phyloP scores from a whole-genome alignment of 805 yeast species.

The Kazachstania psychrophila region DNA sequence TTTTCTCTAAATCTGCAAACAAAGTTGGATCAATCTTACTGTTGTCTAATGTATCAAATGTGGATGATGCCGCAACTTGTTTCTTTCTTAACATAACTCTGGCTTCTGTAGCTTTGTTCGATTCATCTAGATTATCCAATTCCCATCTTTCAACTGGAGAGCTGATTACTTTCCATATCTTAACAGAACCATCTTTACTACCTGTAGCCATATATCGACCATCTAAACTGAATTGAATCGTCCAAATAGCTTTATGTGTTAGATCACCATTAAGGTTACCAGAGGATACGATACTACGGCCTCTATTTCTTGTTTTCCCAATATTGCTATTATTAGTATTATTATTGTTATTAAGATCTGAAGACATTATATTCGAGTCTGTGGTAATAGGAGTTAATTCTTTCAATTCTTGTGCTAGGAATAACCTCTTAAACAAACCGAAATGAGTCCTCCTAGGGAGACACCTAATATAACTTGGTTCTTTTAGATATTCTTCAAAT shows the following conservation, averaged over 20 bases:
- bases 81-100: slow-evolving; percentile 3
- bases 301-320: neutral
- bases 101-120: slow-evolving; percentile 7
- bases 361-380: too few relatives aligned
- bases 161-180: slow-evolving; percentile 73
- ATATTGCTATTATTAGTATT: neutral
- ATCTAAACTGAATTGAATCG: slow-evolving; percentile 62
- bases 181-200: slow-evolving; percentile 60
- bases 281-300: neutral
- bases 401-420: slow-evolving; percentile 55
- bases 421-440: slow-evolving; percentile 42
- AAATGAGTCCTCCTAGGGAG: slow-evolving; percentile 39
- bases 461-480: slow-evolving; percentile 49
- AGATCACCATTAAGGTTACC: neutral
- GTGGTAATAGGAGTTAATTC: too few relatives aligned
- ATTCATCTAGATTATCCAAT: slow-evolving; percentile 17
- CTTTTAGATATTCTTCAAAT: slow-evolving; percentile 34
- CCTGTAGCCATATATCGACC: slow-evolving; percentile 81
- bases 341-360: neutral
- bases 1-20: neutral
- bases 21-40: neutral
- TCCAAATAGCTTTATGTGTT: slow-evolving; percentile 49
- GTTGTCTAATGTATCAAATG: slow-evolving; percentile 1
- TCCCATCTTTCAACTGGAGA: slow-evolving; percentile 61
- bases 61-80: slow-evolving; percentile 2